Evolutionary conservation across 768 basidiomycete genomes (phyloP), one percentile per base, ranked within the genome.

Genomic region (Imleria badia): DNA sequence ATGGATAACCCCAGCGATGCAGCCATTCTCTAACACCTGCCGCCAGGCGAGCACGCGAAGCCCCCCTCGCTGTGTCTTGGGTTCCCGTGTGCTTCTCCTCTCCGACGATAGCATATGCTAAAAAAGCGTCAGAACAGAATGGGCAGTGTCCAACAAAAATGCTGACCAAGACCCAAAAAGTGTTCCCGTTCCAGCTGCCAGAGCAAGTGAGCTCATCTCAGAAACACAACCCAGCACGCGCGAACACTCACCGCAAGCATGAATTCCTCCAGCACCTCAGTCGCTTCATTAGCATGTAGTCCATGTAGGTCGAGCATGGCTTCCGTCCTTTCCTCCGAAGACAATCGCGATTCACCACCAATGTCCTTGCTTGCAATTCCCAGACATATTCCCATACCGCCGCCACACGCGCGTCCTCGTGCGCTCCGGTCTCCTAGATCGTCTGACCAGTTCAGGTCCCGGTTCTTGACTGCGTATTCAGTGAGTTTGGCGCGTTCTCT

Each of bases 71-170:
- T 5, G 81, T 74, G 64, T 95, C 93, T 65, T 95, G 92, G n/a
- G 86, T 88, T 3, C 91, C 95, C 1, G 91, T 93, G 69, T 98
- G 96, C 71, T 94, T 96, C 71, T 96, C 92, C 73, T 98, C 94
- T 19, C 97, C 96, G 7, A 98, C 91, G 41, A 99, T 79, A 19
- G 92, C 75, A 68, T 89, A 99, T 6, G 91, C 94, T 89, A 60
- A 35, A 60, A 29, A 45, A 48, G 33, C 33, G 43, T 59, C 34
- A 60, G 52, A 23, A 59, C 40, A 54, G 45, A 36, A 43, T 22
- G 33, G 34, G 15, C 31, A 35, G 7, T 41, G 44, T 30, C 33
- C 19, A 43, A 43, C 14, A 33, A 56, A 54, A 72, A 82, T 61
- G 23, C 64, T 53, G 58, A 91, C 90, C 87, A 52, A 97, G 75